phyloP scores from a whole-genome alignment of 2,329 filamentous ascomycete genomes.

The Tolypocladium nubicola region DNA sequence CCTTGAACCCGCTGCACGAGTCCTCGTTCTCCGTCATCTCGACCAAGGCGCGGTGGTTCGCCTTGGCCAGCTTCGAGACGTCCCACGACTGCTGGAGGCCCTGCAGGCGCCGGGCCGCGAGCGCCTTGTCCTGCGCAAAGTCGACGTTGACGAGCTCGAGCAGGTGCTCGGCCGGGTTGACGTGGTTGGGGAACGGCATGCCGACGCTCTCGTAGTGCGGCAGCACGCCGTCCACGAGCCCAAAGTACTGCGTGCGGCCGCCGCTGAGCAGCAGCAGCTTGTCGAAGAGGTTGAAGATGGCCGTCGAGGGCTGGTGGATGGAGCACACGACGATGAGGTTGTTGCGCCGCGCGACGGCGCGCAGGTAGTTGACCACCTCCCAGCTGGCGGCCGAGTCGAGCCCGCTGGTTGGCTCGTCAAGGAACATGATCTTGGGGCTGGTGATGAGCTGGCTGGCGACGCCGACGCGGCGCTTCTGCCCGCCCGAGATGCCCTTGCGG shows the following conservation, averaged over 20 bases:
- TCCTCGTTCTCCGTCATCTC: background rate
- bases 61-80: background rate
- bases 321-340: conserved; percentile 70
- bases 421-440: conserved; percentile 67
- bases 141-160: conserved; percentile 73
- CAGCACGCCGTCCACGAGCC: conserved; percentile 45
- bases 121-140: conserved; percentile 43
- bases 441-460: conserved; percentile 77
- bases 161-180: conserved; percentile 71
- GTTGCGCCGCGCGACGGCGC: conserved; percentile 52
- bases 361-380: conserved; percentile 68
- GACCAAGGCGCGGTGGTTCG: background rate
- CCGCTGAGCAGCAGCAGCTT: conserved; percentile 63
- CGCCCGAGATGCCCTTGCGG: conserved; percentile 72
- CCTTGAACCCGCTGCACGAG: conserved; percentile 10
- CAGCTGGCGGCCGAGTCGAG: conserved; percentile 67
- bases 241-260: conserved; percentile 65
- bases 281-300: conserved; percentile 72
- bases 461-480: conserved; percentile 72
- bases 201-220: conserved; percentile 54
- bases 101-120: conserved; percentile 25
- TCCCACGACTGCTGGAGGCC: conserved; percentile 16
- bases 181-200: conserved; percentile 53
- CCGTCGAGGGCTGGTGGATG: conserved; percentile 77
- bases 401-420: conserved; percentile 78